A percentile compares a stretch with the other conserved stretches of the same genome.
Evolutionary conservation across 1,284 basidiomycete species (phyloP).

Genomic region (Pulveroboletus sp.): DNA sequence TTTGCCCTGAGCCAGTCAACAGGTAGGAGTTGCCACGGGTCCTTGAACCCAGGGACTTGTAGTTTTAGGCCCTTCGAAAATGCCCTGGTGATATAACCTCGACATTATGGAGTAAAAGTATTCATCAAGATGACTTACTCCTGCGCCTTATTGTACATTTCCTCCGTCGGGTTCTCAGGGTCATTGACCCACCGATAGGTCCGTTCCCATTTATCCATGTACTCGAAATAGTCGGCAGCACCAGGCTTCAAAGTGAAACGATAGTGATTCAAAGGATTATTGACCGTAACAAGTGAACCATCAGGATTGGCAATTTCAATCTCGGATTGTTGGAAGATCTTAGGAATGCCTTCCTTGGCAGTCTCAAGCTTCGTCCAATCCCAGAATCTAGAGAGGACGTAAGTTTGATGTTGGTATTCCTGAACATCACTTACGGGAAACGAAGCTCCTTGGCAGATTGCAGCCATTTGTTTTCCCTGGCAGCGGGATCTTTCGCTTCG

Average conservation of each 20-base stretch:
- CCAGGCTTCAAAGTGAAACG: constrained; percentile 11
- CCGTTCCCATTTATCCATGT: constrained; percentile 17
- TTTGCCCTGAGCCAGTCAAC: constrained; percentile 16
- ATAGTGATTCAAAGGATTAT: constrained; percentile 25
- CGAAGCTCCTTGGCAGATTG: constrained; percentile 15
- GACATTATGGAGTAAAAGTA: not conserved
- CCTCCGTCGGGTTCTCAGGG: not conserved
- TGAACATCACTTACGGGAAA: constrained; percentile 13
- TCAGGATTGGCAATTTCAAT: constrained; percentile 4
- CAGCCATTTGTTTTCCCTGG: constrained; percentile 12
- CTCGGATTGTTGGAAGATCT: constrained; percentile 1
- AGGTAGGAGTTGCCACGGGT: no score
- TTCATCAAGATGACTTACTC: not conserved
- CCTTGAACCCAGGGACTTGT: no score
- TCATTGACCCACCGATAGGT: constrained; percentile 21
- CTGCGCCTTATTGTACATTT: constrained; percentile 11
- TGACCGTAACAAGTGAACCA: not conserved
- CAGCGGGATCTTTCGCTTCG: constrained; percentile 1
- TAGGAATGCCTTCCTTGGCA: constrained; percentile 8
- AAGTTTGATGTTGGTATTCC: not conserved
- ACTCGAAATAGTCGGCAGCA: not conserved
- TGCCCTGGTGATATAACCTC: constrained; percentile 4
- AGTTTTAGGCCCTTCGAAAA: constrained; percentile 9
- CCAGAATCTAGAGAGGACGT: constrained; percentile 16
- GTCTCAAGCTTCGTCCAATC: constrained; percentile 19